Evolutionary conservation across 768 basidiomycete genomes (phyloP).

Genomic region (Trametes villosa): DNA sequence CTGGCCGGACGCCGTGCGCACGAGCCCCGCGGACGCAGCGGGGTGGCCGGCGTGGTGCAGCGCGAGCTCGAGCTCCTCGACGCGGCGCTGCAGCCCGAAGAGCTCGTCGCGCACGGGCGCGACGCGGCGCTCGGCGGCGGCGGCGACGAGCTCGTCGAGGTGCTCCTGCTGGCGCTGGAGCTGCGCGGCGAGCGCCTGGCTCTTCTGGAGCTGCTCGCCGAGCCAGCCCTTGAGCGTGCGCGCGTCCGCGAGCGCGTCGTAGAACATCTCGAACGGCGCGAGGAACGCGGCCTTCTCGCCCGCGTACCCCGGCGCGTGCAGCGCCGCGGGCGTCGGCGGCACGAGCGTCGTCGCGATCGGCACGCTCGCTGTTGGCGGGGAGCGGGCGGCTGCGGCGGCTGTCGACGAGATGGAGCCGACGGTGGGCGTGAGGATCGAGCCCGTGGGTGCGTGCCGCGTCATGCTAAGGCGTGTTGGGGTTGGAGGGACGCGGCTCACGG

Average conservation of each 20-base stretch:
- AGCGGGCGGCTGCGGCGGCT: slow-evolving; percentile 41
- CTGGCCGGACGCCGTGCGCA: slow-evolving; percentile 7
- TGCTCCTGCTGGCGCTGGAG: slow-evolving; percentile 72
- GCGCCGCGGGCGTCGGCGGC: slow-evolving; percentile 69
- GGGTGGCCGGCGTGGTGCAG: slow-evolving; percentile 31
- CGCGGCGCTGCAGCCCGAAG: slow-evolving; percentile 56
- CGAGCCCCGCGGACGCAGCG: neutral
- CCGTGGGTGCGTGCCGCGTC: slow-evolving; percentile 38
- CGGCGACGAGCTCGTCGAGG: slow-evolving; percentile 60
- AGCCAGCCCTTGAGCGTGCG: slow-evolving; percentile 81
- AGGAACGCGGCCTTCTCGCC: slow-evolving; percentile 78
- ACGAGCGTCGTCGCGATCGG: slow-evolving; percentile 70
- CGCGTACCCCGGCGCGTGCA: slow-evolving; percentile 62
- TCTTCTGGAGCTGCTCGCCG: slow-evolving; percentile 69
- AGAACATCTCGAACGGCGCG: slow-evolving; percentile 82
- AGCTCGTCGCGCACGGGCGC: slow-evolving; percentile 66
- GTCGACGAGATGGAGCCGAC: slow-evolving; percentile 20
- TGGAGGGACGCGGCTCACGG: slow-evolving; percentile 66
- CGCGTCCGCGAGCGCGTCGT: slow-evolving; percentile 82
- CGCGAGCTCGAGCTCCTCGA: slow-evolving; percentile 70
- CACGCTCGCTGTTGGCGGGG: slow-evolving; percentile 63
- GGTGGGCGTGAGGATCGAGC: slow-evolving; percentile 13
- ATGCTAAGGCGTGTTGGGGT: slow-evolving; percentile 69
- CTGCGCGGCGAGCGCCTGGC: slow-evolving; percentile 56
- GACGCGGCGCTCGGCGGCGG: slow-evolving; percentile 63